Conservation (phyloP, 352 stramenopile species). For the Peronospora destructor region DNA sequence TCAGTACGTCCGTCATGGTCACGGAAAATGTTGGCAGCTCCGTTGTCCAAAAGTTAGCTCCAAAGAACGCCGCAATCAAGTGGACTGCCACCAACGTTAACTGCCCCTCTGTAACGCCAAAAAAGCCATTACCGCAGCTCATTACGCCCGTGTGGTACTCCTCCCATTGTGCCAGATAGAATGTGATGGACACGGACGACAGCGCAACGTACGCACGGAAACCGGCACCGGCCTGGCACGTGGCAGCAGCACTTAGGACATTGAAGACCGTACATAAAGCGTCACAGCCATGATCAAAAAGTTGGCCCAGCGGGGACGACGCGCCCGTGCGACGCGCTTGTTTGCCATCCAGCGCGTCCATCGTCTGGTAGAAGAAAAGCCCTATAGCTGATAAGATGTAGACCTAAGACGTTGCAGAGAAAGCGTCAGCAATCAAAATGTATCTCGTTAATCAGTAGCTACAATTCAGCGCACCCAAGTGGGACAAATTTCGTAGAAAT, state of each 20-base stretch:
- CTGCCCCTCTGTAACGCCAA: constrained; percentile 80
- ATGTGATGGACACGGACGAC: constrained; percentile 71
- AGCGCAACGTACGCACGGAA: constrained; percentile 47
- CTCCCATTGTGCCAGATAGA: constrained; percentile 85
- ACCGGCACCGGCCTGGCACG: constrained; percentile 44
- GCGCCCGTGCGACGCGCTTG: constrained; percentile 92
- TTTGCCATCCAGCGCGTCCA: constrained; percentile 99
- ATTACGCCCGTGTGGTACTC: constrained; percentile 87
- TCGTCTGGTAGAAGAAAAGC: constrained; percentile 93
- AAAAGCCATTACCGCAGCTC: constrained; percentile 82
- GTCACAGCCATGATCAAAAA: constrained; percentile 97
- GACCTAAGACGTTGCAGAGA: constrained; percentile 23
- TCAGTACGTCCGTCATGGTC: constrained; percentile 48
- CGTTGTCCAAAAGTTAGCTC: constrained; percentile 47
- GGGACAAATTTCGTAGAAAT: constrained; percentile 55
- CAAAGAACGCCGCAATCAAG: constrained; percentile 49
- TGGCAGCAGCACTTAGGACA: constrained; percentile 65
- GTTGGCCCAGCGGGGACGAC: constrained; percentile 92
- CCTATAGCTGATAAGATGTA: constrained; percentile 71
- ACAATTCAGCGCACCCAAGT: constrained; percentile 34
- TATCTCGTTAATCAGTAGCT: not conserved
- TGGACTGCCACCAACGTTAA: constrained; percentile 67
- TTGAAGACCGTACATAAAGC: constrained; percentile 81
- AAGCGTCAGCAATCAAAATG: not conserved
- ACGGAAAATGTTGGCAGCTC: constrained; percentile 30